Evolutionary conservation across 2,329 filamentous ascomycete genomes (phyloP).

Genomic region (Tolypocladium tundrense): DNA sequence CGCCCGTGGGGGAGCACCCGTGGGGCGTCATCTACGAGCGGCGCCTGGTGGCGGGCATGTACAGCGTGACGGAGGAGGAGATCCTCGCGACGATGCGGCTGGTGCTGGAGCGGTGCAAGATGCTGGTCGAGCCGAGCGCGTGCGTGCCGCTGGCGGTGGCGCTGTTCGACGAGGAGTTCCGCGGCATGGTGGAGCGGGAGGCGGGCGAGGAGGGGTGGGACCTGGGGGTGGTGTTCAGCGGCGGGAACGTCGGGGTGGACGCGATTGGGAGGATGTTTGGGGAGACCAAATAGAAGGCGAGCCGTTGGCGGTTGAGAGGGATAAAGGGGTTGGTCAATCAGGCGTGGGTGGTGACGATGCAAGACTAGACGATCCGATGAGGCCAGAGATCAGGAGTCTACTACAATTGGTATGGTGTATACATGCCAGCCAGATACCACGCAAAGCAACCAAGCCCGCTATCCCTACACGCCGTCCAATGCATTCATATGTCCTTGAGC

Average conservation of each 20-base stretch:
- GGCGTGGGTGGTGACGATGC: neutral
- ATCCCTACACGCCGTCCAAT: neutral
- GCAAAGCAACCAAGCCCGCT: neutral
- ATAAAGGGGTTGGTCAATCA: neutral
- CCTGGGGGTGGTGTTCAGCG: constrained; percentile 48
- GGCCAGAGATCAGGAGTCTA: neutral
- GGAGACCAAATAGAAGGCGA: neutral
- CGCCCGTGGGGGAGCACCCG: constrained; percentile 65
- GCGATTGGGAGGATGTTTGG: constrained; percentile 40
- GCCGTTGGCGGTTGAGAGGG: neutral
- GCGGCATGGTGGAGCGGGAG: constrained; percentile 57
- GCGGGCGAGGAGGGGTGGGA: constrained; percentile 67
- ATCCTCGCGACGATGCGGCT: constrained; percentile 68
- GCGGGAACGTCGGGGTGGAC: constrained; percentile 49
- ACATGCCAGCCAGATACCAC: neutral
- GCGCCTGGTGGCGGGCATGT: constrained; percentile 59
- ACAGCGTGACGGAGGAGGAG: constrained; percentile 69
- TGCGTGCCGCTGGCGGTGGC: constrained; percentile 76
- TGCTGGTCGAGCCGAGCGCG: constrained; percentile 80
- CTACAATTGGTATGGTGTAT: neutral
- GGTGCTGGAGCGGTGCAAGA: constrained; percentile 79
- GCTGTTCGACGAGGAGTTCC: constrained; percentile 78
- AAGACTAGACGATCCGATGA: neutral
- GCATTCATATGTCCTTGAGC: constrained; percentile 15
- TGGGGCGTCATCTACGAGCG: constrained; percentile 69